These are phyloP conservation scores for Sarocladium oryzae DNA, from an alignment of 2,329 filamentous ascomycete genomes.

Conservation along the genomic window DNA sequence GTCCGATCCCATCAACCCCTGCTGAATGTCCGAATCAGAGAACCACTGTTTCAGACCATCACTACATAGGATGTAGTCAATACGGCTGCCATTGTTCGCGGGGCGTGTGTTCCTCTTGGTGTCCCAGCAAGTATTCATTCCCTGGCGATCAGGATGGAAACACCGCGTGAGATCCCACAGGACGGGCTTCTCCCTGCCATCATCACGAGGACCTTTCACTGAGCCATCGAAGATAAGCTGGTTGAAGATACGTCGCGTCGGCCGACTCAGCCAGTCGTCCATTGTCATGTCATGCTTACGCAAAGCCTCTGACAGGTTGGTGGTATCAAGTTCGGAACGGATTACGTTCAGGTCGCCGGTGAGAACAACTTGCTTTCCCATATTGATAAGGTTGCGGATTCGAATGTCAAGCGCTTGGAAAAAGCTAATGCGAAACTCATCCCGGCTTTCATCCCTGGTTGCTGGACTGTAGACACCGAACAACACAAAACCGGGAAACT, in stretches of 20 bases:
- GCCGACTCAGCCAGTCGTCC: conserved; percentile 66
- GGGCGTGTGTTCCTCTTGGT: conserved; percentile 93
- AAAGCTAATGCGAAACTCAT: conserved; percentile 77
- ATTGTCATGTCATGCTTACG: conserved; percentile 61
- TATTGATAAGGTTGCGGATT: conserved; percentile 72
- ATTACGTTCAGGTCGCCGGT: conserved; percentile 85
- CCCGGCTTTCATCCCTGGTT: conserved; percentile 74
- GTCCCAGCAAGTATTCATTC: conserved; percentile 98
- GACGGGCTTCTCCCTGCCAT: conserved; percentile 62
- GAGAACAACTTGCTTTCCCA: conserved; percentile 80
- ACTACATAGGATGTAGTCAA: conserved; percentile 88
- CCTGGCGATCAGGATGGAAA: conserved; percentile 70
- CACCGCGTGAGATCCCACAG: conserved; percentile 78
- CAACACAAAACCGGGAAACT: conserved; percentile 91
- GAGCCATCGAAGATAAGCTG: conserved; percentile 72
- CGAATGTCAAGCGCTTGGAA: conserved; percentile 73
- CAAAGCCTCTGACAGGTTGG: conserved; percentile 64
- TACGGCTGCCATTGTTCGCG: conserved; percentile 85
- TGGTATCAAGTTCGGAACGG: conserved; percentile 65
- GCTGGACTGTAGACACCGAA: conserved; percentile 91
- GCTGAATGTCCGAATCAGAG: conserved; percentile 75
- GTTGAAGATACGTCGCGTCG: conserved; percentile 74
- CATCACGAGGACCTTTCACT: conserved; percentile 59
- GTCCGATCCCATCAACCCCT: conserved; percentile 89
- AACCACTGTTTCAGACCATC: conserved; percentile 76